Evolutionary conservation across 352 stramenopile species (phyloP).

Genomic region (Phytophthora niederhauseri): DNA sequence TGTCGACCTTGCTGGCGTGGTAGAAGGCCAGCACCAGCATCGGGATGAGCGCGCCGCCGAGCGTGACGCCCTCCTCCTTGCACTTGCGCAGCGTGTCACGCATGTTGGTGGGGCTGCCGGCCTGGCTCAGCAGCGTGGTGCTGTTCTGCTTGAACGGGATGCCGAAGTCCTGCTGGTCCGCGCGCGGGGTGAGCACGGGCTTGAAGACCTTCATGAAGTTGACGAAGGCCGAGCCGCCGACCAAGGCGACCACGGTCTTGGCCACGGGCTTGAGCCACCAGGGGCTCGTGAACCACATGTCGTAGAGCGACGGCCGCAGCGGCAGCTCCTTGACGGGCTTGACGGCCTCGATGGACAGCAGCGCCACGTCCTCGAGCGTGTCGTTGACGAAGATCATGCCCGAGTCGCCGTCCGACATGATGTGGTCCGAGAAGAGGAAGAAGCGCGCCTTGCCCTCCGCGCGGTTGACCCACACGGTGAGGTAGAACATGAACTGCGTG

Average conservation of each 20-base stretch:
- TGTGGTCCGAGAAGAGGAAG: constrained; percentile 64
- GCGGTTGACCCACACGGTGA: constrained; percentile 50
- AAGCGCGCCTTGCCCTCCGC: constrained; percentile 37
- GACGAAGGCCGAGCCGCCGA: constrained; percentile 34
- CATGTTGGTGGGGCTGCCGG: constrained; percentile 49
- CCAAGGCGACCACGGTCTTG: constrained; percentile 36
- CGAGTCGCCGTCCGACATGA: constrained; percentile 61
- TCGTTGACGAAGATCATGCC: constrained; percentile 56
- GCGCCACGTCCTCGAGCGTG: constrained; percentile 42
- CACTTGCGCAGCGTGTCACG: constrained; percentile 43
- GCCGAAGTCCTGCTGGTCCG: constrained; percentile 57
- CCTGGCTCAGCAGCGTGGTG: constrained; percentile 46
- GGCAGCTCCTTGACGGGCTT: constrained; percentile 11
- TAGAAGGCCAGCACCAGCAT: constrained; percentile 55
- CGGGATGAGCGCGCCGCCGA: constrained; percentile 52
- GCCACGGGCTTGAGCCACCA: constrained; percentile 48
- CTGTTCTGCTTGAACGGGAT: constrained; percentile 44
- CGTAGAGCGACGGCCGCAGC: constrained; percentile 50
- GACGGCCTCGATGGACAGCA: constrained; percentile 37
- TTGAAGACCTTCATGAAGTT: constrained; percentile 59
- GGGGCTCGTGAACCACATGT: constrained; percentile 41
- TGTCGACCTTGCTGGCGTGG: constrained; percentile 47
- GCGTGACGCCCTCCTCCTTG: constrained; percentile 45
- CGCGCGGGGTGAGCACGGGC: constrained; percentile 38
- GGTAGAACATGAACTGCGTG: constrained; percentile 53